Evolutionary conservation across 495 filamentous ascomycete species (phyloP), one percentile per base, ranked within the genome.

Genomic region (Penicillium dipodomyicola): DNA sequence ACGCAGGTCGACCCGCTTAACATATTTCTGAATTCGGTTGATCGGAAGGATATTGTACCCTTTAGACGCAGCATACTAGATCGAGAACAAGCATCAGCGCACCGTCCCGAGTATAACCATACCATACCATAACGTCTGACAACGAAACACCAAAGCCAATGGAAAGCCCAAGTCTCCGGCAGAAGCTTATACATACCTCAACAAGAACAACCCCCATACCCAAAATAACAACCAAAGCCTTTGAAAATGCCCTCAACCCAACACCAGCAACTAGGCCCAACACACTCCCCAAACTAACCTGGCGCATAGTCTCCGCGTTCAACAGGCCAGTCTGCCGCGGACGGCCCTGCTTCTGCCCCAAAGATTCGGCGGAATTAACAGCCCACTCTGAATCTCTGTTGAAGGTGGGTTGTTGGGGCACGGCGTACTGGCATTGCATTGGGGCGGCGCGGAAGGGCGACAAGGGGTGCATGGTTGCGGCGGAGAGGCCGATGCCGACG

Each of bases 1-100:
- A 23, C 77, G 67, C 47, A 89, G n/a, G 64, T 88, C 75, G 23
- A 84, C 77, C 14, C 68, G 67, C 67, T 78, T 82, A 23, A 86
- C 72, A 60, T 82, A 85, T 51, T 77, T 72, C 57, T 87, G 83
- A 51, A 90, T 57, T n/a, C 72, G 60, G 64, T 77, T 60, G 69
- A 85, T 71, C 37, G 87, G 81, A 60, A 96, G 61, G 32, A 94
- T 58, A 63, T 90, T 84, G 59, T 92, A 85, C 15, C 91, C 91
- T 57, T 86, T 86, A 40, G 80, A 82, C 25, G 89, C 84, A 37
- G 88, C 82, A 60, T 82, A 85, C 86, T 93, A 67, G 17, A 61
- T 6, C 4, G 9, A 29, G 20, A 37, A 29, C 12, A 14, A 39
- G 5, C 10, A 42, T 32, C 8, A 27, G 47, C 43, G 3, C 49